A percentile compares a stretch with the other conserved stretches of the same genome.
These are phyloP conservation scores for Globisporangium cystogenes DNA, from an alignment of 352 stramenopile species.

Conservation along the genomic window DNA sequence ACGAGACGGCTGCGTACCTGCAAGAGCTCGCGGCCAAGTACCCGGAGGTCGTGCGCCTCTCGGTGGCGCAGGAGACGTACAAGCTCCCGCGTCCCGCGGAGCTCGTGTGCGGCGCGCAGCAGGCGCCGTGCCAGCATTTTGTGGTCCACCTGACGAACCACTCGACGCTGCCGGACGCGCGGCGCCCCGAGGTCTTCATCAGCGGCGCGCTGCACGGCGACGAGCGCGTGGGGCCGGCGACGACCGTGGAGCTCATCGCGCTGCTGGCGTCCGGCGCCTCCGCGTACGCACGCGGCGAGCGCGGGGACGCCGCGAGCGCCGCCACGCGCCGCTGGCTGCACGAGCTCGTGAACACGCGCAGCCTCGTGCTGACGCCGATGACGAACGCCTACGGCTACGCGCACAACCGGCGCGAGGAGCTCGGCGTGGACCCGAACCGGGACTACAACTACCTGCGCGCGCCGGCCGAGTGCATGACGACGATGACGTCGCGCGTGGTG, in stretches of 20 bases:
- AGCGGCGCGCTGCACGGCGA: conserved; percentile 96
- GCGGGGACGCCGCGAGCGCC: conserved; percentile 14
- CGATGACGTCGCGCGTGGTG: conserved; percentile 93
- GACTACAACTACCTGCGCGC: conserved; percentile 97
- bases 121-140: conserved; percentile 74
- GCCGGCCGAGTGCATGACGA: conserved; percentile 89
- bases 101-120: conserved; percentile 53
- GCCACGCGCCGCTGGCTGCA: conserved; percentile 65
- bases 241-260: conserved; percentile 88
- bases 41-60: conserved; percentile 74
- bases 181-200: conserved; percentile 94
- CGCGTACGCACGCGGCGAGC: conserved; percentile 19
- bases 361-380: conserved; percentile 84
- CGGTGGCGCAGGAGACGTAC: conserved; percentile 82
- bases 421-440: conserved; percentile 94
- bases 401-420: conserved; percentile 77
- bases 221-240: conserved; percentile 90
- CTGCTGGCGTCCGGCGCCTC: conserved; percentile 70
- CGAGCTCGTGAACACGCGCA: conserved; percentile 85
- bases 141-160: conserved; percentile 88
- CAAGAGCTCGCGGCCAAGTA: conserved; percentile 67
- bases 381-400: conserved; percentile 95
- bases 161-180: conserved; percentile 61
- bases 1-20: conserved; percentile 56
- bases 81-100: conserved; percentile 60